Base-by-base conservation (phyloP, 1,284 basidiomycete species). In the Xanthoconium separans region DNA sequence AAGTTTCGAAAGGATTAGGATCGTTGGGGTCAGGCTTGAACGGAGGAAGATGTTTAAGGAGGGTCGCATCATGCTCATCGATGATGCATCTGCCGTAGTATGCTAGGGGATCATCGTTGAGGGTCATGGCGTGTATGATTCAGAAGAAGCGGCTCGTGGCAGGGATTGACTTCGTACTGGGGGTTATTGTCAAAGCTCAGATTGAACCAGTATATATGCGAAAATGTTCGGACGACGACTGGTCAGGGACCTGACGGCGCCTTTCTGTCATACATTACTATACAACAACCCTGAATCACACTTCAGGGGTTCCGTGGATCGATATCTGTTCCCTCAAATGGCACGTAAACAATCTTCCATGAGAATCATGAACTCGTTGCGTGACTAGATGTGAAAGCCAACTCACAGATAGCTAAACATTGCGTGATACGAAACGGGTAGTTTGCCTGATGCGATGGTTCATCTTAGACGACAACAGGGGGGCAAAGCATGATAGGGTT, bases 71-170 rank as follows among this genome's bases (percentile, higher is more conserved):
- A 31, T 57, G 40, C 20, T 65, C 55, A 33, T 58, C n/a, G 4
- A 63, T 44, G 10, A 61, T 39, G 8, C 22, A 50, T 37, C 44
- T 43, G 29, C 55, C 59, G 13, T 37, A 55, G 47, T 45, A 61
- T 12, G 37, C 40, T 9, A 63, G 36, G 3, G 51, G 50, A 11
- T 63, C 59, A 9, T 16, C 27, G 4, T 54, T 12, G 13, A 41
- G 30, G n/a, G 55, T 10, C 55, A 55, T 57, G 15, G 13, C 13
- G 18, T 48, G n/a, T 37, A n/a, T 37, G 31, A 9, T 15, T 18
- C n/a, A 37, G 8, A 16, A 16, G 12, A 33, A 33, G 33, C 6
- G 24, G 31, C 16, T 37, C 36, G 16, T 37, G 16, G n/a, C 9
- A 37, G 16, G 16, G 36, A 37, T 6, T 6, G 24, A 6, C 36